phyloP scores from a whole-genome alignment of 2,329 filamentous ascomycete species.

The Colletotrichum melonis region DNA sequence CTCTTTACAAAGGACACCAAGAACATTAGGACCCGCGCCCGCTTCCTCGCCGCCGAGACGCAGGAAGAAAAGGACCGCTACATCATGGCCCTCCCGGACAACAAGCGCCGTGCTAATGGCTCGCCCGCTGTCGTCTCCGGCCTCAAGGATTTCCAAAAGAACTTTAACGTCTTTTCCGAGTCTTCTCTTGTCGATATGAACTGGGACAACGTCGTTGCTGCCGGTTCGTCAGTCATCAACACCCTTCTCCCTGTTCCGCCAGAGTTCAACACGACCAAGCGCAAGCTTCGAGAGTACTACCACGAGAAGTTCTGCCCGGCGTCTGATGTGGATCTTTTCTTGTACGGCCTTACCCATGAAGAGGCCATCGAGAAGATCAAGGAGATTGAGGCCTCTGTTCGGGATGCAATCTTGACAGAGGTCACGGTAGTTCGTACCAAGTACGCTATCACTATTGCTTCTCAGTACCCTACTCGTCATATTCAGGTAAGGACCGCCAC shows the following conservation, averaged over 20 bases:
- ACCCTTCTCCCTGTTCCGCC: constrained; percentile 78
- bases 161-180: constrained; percentile 87
- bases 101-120: constrained; percentile 71
- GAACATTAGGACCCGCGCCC: constrained; percentile 70
- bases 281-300: constrained; percentile 77
- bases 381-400: constrained; percentile 80
- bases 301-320: constrained; percentile 85
- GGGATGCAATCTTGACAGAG: constrained; percentile 83
- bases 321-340: constrained; percentile 87
- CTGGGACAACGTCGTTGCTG: constrained; percentile 85
- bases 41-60: constrained; percentile 67
- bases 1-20: constrained; percentile 70
- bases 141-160: constrained; percentile 78
- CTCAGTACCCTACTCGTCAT: constrained; percentile 85
- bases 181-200: constrained; percentile 79
- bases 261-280: constrained; percentile 71
- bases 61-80: constrained; percentile 72
- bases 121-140: constrained; percentile 75
- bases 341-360: constrained; percentile 83
- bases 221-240: constrained; percentile 85
- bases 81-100: constrained; percentile 74
- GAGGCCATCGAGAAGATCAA: constrained; percentile 86
- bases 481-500: constrained; percentile 62
- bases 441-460: constrained; percentile 87
- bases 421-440: constrained; percentile 88